Evolutionary conservation across 495 filamentous ascomycete species (phyloP).

Genomic region (Trichodelitschia bisporula): DNA sequence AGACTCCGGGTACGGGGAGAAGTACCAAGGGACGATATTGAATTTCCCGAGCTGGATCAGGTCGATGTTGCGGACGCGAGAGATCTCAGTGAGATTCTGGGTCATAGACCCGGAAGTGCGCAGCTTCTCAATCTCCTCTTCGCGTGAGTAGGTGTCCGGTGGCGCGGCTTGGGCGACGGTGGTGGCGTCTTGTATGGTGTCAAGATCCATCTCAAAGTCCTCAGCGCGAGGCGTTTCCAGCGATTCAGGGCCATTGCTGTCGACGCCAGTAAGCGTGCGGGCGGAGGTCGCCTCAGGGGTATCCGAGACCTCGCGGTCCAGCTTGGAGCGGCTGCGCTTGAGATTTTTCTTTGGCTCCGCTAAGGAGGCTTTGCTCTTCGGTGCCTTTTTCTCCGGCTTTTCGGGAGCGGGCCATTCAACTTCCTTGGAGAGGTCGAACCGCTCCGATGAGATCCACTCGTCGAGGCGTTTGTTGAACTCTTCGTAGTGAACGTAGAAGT

Average conservation of each 20-base stretch:
- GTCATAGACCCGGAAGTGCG: conserved; percentile 92
- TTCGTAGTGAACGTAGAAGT: conserved; percentile 64
- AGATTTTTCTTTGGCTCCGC: conserved; percentile 26
- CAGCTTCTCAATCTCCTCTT: conserved; percentile 89
- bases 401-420: conserved; percentile 60
- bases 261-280: conserved; percentile 23
- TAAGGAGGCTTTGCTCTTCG: conserved; percentile 19
- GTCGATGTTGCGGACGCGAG: conserved; percentile 79
- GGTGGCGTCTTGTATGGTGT: conserved; percentile 37
- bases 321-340: conserved; percentile 23
- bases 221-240: conserved; percentile 29
- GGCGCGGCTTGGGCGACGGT: conserved; percentile 25
- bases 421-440: conserved; percentile 58
- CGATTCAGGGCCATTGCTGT: conserved; percentile 12
- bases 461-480: conserved; percentile 99
- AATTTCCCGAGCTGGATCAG: conserved; percentile 80
- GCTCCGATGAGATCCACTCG: conserved; percentile 62
- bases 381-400: conserved; percentile 42
- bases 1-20: conserved; percentile 79
- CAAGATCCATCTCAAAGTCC: conserved; percentile 33
- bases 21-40: conserved; percentile 95
- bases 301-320: conserved; percentile 28
- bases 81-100: conserved; percentile 91
- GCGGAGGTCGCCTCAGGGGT: conserved; percentile 22
- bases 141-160: conserved; percentile 38